phyloP scores from a whole-genome alignment of 306 rosid genomes.

The Citrullus amarus region DNA sequence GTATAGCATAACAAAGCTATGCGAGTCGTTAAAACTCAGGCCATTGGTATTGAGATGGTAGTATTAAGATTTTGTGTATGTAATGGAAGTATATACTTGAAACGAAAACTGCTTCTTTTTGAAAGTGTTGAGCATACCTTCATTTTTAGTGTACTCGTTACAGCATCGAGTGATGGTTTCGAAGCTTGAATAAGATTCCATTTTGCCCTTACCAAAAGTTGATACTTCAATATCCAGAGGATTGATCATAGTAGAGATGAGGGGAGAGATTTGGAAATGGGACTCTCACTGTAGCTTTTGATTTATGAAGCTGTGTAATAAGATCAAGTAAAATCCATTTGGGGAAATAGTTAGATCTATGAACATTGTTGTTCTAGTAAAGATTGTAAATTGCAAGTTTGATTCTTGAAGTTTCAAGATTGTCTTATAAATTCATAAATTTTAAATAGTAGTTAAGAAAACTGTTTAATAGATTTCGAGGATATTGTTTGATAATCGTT shows the following conservation, averaged over 20 bases:
- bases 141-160: background rate
- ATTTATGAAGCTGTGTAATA: background rate
- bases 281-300: background rate
- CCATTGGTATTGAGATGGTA: background rate
- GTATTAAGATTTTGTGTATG: constrained; percentile 4
- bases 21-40: background rate
- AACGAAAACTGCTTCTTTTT: background rate
- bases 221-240: background rate
- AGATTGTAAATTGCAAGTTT: background rate
- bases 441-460: too few relatives aligned
- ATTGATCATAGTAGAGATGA: background rate
- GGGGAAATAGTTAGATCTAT: background rate
- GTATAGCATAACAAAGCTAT: background rate
- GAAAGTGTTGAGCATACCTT: background rate
- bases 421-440: background rate
- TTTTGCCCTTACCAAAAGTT: background rate
- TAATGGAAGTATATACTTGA: background rate
- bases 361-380: background rate
- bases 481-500: too few relatives aligned
- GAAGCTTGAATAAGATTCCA: background rate
- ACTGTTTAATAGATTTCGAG: too few relatives aligned
- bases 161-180: background rate
- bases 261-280: background rate
- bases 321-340: background rate
- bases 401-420: background rate